phyloP scores from a whole-genome alignment of 2,329 filamentous ascomycete genomes.

The Hypoxylon sp. region DNA sequence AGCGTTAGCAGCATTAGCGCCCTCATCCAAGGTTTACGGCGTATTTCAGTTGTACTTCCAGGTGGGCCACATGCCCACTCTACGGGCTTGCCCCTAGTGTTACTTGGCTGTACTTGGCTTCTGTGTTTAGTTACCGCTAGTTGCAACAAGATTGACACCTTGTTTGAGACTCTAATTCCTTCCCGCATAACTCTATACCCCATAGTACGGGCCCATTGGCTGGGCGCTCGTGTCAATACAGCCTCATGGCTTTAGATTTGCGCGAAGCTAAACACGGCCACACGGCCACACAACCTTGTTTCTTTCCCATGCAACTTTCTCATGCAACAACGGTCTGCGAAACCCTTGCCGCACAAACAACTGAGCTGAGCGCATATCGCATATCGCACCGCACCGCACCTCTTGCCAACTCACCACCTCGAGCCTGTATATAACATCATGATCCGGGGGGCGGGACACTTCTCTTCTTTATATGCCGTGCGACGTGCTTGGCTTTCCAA shows the following conservation, averaged over 20 bases:
- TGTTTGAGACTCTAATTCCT: slow-evolving; percentile 43
- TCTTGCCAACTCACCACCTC: slow-evolving; percentile 9
- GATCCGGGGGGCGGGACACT: background rate
- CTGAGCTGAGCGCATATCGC: slow-evolving; percentile 16
- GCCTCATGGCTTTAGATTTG: slow-evolving; percentile 22
- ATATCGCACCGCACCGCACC: background rate
- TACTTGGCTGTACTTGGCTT: slow-evolving; percentile 10
- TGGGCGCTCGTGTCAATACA: slow-evolving; percentile 18
- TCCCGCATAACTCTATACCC: slow-evolving; percentile 32
- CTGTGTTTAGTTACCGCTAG: slow-evolving; percentile 34
- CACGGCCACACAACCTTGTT: slow-evolving; percentile 21
- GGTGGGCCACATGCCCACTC: too few species aligned
- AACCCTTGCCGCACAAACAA: slow-evolving; percentile 4
- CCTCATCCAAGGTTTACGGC: slow-evolving; percentile 28
- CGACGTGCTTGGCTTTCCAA: slow-evolving; percentile 26
- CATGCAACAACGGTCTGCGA: slow-evolving; percentile 6
- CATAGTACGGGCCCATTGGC: background rate
- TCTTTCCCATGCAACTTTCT: background rate
- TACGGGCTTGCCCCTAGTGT: slow-evolving; percentile 17
- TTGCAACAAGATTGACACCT: slow-evolving; percentile 41
- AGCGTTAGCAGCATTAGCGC: slow-evolving; percentile 4
- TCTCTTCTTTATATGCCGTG: slow-evolving; percentile 29
- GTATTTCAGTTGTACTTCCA: background rate
- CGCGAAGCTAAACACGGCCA: slow-evolving; percentile 18
- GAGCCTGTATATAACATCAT: background rate